Evolutionary conservation across 169 alveolate genomes (phyloP).

Genomic region (Amoebophrya sp.): DNA sequence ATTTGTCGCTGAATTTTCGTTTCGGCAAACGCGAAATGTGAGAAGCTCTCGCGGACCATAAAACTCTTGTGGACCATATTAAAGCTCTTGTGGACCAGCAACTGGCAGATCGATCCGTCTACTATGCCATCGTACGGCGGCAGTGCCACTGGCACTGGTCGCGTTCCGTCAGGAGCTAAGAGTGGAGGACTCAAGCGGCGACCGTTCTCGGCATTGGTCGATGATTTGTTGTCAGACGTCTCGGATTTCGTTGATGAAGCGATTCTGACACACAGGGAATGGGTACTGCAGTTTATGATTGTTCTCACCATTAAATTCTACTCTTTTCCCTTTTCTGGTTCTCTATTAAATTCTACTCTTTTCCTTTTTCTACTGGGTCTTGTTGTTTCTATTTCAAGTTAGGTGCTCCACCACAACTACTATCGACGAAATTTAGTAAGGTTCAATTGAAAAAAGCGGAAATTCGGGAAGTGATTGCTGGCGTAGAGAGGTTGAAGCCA

Average conservation of each 20-base stretch:
- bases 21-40: no score
- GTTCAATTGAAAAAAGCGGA: neutral
- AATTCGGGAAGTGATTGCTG: neutral
- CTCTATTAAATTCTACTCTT: neutral
- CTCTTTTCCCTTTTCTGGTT: no score
- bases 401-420: no score
- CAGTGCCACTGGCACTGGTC: neutral
- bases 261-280: neutral
- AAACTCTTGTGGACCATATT: no score
- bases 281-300: no score
- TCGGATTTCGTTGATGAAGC: neutral
- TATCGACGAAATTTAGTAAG: no score
- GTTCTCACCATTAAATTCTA: no score
- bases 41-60: no score
- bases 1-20: no score
- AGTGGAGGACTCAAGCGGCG: neutral
- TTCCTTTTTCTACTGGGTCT: neutral
- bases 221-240: neutral
- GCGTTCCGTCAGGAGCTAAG: neutral
- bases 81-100: no score
- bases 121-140: neutral
- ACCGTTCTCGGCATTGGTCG: neutral
- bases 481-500: neutral
- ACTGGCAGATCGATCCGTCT: neutral
- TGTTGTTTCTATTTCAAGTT: neutral